Base-by-base conservation (phyloP, 139 green algal species). In the Tetraselmis chui region DNA sequence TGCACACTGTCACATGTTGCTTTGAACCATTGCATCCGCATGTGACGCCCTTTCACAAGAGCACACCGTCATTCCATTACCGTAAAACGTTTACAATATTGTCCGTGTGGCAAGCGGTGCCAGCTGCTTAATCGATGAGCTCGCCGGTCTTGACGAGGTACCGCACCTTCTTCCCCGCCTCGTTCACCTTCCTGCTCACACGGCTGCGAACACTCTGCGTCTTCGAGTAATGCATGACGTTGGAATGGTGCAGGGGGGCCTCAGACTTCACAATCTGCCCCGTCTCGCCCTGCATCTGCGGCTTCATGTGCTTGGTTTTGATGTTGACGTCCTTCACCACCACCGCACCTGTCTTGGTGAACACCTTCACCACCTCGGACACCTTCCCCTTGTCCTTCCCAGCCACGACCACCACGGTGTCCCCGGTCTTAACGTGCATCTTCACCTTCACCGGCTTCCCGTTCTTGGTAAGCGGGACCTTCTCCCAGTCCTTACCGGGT, bases 341-440 rank as follows among this genome's bases (percentile, higher is more conserved):
- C 28, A 99, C 89, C 84, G 93, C 85, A 23, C 94, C 94, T 29
- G 86, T 94, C 85, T 97, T 98, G 2, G 88, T 89, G 76, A 91
- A 80, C 77, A 95, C 91, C 85, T 92, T 91, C 2, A 80, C 83
- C 28, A 99, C 90, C 75, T 94, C 92, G 76, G 92, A 93, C 27
- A 98, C 93, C 83, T 94, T 96, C 77, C 96, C 96, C 94, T 98
- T 99, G 88, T 99, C 97, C 45, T 80, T 84, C 77, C 94, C 94
- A 28, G 92, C 83, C 75, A 76, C 28, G 31, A 93, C 90, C 90
- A 91, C 83, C 28, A 98, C 96, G 31, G 91, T 91, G 86, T 99
- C 96, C 24, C 95, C 95, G 81, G 87, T 92, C 85, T 92, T 93
- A 1, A 99, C 91, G 82, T 98, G 96, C 92, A 99, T 96, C 29